These are phyloP conservation scores for Globisporangium abappressorium DNA, from an alignment of 352 stramenopile species.

Conservation along the genomic window DNA sequence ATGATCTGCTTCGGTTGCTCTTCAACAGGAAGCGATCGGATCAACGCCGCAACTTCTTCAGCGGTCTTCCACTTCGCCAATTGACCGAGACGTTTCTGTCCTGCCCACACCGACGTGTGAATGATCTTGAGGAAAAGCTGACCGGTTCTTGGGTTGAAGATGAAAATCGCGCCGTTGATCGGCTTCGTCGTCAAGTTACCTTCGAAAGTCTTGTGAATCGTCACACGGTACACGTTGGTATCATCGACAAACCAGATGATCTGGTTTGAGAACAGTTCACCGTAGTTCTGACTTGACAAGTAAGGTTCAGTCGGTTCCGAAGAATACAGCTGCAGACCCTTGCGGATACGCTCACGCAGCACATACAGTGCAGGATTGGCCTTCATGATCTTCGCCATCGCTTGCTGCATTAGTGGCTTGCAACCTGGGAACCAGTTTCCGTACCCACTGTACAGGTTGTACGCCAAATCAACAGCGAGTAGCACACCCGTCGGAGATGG, in stretches of 20 bases:
- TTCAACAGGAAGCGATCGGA: slow-evolving; percentile 98
- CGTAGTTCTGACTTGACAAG: slow-evolving; percentile 99
- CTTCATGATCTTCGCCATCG: slow-evolving; percentile 99
- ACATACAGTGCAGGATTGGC: slow-evolving; percentile 99
- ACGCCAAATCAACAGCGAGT: slow-evolving; percentile 97
- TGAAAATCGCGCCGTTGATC: slow-evolving; percentile 99
- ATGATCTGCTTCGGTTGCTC: slow-evolving; percentile 99
- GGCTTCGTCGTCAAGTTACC: slow-evolving; percentile 99
- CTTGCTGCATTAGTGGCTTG: slow-evolving; percentile 99
- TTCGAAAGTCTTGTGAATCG: slow-evolving; percentile 99
- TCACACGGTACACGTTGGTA: slow-evolving; percentile 98
- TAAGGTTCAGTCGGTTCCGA: slow-evolving; percentile 99
- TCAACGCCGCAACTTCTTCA: slow-evolving; percentile 99
- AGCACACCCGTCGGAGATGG: slow-evolving; percentile 98
- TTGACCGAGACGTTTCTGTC: slow-evolving; percentile 99
- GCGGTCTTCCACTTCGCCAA: slow-evolving; percentile 99
- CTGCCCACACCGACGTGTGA: slow-evolving; percentile 99
- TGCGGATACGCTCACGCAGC: slow-evolving; percentile 98
- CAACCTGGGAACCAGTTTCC: slow-evolving; percentile 99
- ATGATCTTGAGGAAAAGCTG: slow-evolving; percentile 99
- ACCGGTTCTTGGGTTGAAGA: slow-evolving; percentile 99
- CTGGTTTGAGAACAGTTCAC: slow-evolving; percentile 99
- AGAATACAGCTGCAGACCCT: slow-evolving; percentile 99
- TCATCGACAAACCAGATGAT: slow-evolving; percentile 99
- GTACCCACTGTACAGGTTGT: slow-evolving; percentile 99